Base-by-base conservation (phyloP, 73 alveolate species). In the Blepharisma stoltei region DNA sequence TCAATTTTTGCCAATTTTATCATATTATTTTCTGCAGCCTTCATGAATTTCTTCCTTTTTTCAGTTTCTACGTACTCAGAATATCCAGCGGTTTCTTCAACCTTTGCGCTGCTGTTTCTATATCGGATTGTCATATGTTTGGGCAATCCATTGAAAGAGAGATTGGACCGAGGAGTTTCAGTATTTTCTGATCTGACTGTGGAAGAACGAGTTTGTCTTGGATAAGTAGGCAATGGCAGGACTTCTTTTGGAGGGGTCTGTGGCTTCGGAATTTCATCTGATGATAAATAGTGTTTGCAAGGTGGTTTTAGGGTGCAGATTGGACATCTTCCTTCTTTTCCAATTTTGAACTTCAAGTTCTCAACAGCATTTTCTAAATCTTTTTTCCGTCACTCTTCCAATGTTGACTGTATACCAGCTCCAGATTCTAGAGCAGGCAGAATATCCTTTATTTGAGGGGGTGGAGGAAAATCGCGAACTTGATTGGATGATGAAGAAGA, bases 241-340 rank as follows among this genome's bases (percentile, higher is more conserved):
- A 23, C 54, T 25, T 65, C 14, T 9, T 6, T 23, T 5, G 75
- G 14, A 27, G 54, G 45, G 43, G 76, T 14, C 11, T 11, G 7
- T 37, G 86, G 76, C n/a, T 27, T 37, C 27, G 50, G 73, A 9
- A 86, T 43, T 60, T 85, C 78, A 55, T 85, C 92, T 54, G 67
- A 6, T 14, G 48, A 18, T 20, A 27, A 7, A 47, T 55, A 86
- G 69, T 86, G 93, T 48, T 81, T 82, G 78, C 93, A 86, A 52
- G 93, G 93, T 18, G 85, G 86, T 38, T 71, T 46, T 8, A 86
- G 71, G 5, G 93, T 82, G 54, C 93, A 86, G 46, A 71, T 81
- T 6, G 86, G 89, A 71, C 93, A 86, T 45, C 93, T 71, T 5
- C 87, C 70, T 27, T 86, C 55, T 8, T 32, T 44, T 7, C 52